phyloP scores from a whole-genome alignment of 1,284 basidiomycete species.

The Porphyrellus sp. region DNA sequence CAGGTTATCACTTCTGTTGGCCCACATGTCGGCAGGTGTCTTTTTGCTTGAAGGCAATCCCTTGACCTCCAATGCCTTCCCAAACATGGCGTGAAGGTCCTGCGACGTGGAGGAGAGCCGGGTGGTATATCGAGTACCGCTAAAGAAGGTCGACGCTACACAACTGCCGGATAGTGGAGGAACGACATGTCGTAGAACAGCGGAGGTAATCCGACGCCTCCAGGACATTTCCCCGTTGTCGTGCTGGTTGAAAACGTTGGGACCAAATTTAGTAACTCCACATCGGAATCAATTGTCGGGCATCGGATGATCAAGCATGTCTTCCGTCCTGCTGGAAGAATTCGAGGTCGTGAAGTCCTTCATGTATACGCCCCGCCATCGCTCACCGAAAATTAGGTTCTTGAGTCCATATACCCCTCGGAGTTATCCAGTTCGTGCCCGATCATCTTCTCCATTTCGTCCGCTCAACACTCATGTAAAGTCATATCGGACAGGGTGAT shows the following conservation, averaged over 20 bases:
- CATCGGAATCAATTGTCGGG: slow-evolving; percentile 28
- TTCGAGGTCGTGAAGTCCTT: slow-evolving; percentile 64
- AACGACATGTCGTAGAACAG: slow-evolving; percentile 14
- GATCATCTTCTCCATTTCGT: slow-evolving; percentile 27
- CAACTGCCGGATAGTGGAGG: neutral
- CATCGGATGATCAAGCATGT: slow-evolving; percentile 43
- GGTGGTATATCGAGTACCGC: slow-evolving; percentile 11
- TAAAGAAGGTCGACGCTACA: slow-evolving; percentile 1
- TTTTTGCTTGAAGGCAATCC: slow-evolving; percentile 11
- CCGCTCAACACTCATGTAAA: slow-evolving; percentile 57
- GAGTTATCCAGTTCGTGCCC: slow-evolving; percentile 83
- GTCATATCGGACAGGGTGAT: slow-evolving; percentile 83
- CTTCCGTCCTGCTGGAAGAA: slow-evolving; percentile 73
- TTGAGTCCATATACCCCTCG: slow-evolving; percentile 94
- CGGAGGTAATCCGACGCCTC: slow-evolving; percentile 18
- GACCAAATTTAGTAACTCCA: slow-evolving; percentile 21
- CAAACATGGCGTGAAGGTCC: slow-evolving; percentile 17
- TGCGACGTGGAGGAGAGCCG: slow-evolving; percentile 4
- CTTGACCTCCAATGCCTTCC: slow-evolving; percentile 17
- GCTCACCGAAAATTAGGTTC: slow-evolving; percentile 55
- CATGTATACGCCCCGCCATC: slow-evolving; percentile 1
- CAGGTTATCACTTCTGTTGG: slow-evolving; percentile 25
- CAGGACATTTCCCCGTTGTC: slow-evolving; percentile 22
- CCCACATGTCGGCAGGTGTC: slow-evolving; percentile 41
- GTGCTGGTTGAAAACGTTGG: slow-evolving; percentile 10